Percentiles rank a stretch among this genome's conserved stretches.
These are phyloP conservation scores for Colletotrichum higginsianum DNA, from an alignment of 2,329 filamentous ascomycete genomes.

Conservation along the genomic window DNA sequence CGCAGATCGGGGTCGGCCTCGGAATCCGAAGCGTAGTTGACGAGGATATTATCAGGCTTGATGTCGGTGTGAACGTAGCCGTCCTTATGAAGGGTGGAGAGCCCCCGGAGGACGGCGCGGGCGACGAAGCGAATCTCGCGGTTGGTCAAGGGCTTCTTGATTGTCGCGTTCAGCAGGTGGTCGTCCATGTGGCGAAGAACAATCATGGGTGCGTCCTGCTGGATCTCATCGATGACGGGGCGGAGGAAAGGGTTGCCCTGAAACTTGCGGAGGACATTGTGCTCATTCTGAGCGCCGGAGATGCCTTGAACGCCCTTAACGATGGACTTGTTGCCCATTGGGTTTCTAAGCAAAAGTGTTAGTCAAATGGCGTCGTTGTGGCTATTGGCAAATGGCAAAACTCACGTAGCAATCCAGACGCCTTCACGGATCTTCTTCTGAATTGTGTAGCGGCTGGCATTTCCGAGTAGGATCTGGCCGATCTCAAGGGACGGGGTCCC, in stretches of 20 bases:
- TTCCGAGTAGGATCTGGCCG: slow-evolving; percentile 39
- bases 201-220: slow-evolving; percentile 42
- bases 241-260: slow-evolving; percentile 41
- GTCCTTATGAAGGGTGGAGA: slow-evolving; percentile 39
- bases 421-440: slow-evolving; percentile 42
- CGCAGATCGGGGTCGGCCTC: slow-evolving; percentile 38
- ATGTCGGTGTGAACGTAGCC: slow-evolving; percentile 40
- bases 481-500: slow-evolving; percentile 41
- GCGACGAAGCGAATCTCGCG: slow-evolving; percentile 41
- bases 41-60: slow-evolving; percentile 40
- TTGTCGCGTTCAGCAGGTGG: slow-evolving; percentile 37
- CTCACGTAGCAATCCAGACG: slow-evolving; percentile 40
- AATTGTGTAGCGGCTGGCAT: slow-evolving; percentile 40
- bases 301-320: slow-evolving; percentile 40
- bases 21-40: slow-evolving; percentile 33
- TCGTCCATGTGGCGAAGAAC: slow-evolving; percentile 41
- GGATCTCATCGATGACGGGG: slow-evolving; percentile 41
- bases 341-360: slow-evolving; percentile 18
- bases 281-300: slow-evolving; percentile 39
- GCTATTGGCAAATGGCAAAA: too few species aligned
- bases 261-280: slow-evolving; percentile 40
- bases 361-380: not conserved
- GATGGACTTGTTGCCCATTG: slow-evolving; percentile 38
- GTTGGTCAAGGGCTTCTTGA: slow-evolving; percentile 41
- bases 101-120: slow-evolving; percentile 36